These are phyloP conservation scores for Sanghuangporus baumii DNA, from an alignment of 1,284 basidiomycete species.

Conservation along the genomic window DNA sequence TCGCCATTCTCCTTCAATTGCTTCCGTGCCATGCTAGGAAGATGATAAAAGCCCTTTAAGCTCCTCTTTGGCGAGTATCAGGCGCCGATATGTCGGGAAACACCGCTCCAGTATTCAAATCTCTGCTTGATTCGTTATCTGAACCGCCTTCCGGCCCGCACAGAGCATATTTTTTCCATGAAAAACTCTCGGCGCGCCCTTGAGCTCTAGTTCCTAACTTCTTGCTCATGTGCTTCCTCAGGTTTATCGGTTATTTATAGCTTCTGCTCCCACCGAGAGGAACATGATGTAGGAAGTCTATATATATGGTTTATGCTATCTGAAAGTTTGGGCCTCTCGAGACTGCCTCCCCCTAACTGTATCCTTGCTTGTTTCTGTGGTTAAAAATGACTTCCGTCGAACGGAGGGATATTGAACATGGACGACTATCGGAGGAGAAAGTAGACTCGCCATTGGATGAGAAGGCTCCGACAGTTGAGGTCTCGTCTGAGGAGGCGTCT, in stretches of 20 bases:
- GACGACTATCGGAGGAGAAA: conserved; percentile 1
- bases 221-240: background rate
- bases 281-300: background rate
- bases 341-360: background rate
- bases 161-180: background rate
- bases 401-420: conserved; percentile 1
- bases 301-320: background rate
- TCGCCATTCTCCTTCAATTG: background rate
- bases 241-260: conserved; percentile 8
- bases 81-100: background rate
- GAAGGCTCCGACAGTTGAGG: conserved; percentile 2
- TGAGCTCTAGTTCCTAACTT: background rate
- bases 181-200: background rate
- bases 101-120: background rate
- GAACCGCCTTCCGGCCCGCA: background rate
- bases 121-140: background rate
- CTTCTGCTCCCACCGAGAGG: background rate
- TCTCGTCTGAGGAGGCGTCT: conserved; percentile 28
- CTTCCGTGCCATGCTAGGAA: background rate
- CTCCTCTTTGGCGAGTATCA: background rate
- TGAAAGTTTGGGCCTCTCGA: background rate
- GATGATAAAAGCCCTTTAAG: background rate
- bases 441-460: conserved; percentile 11
- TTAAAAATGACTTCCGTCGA: background rate
- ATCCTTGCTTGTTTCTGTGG: background rate